Conservation (phyloP, 2,329 filamentous ascomycete species). For the Ophidiomyces ophidiicola region DNA sequence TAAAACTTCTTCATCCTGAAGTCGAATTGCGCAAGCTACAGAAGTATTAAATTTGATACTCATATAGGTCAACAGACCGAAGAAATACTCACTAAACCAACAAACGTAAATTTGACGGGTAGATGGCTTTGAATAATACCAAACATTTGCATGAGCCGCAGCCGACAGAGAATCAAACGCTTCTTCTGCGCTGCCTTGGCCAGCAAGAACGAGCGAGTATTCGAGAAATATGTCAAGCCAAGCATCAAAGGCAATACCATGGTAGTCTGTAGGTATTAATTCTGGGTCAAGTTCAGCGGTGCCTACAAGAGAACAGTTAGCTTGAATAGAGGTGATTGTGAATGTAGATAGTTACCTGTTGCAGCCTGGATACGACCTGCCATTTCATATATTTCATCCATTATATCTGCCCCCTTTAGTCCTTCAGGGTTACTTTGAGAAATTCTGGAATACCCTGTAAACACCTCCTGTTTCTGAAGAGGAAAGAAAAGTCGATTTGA, state of each 20-base stretch:
- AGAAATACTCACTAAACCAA: slow-evolving; percentile 51
- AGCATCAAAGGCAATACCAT: slow-evolving; percentile 65
- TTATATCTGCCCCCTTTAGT: slow-evolving; percentile 26
- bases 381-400: slow-evolving; percentile 35
- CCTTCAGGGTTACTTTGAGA: slow-evolving; percentile 28
- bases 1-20: slow-evolving; percentile 63
- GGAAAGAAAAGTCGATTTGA: slow-evolving; percentile 50
- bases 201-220: slow-evolving; percentile 66
- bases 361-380: slow-evolving; percentile 33
- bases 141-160: slow-evolving; percentile 69
- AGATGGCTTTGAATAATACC: slow-evolving; percentile 56
- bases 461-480: slow-evolving; percentile 39
- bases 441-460: slow-evolving; percentile 38
- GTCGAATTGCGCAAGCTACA: slow-evolving; percentile 65
- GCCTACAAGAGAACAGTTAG: slow-evolving; percentile 8
- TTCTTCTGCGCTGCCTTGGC: slow-evolving; percentile 52
- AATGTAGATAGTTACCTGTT: slow-evolving; percentile 28
- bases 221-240: slow-evolving; percentile 90
- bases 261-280: slow-evolving; percentile 46
- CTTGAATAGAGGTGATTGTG: not conserved
- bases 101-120: slow-evolving; percentile 63
- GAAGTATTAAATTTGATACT: slow-evolving; percentile 12
- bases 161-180: slow-evolving; percentile 71
- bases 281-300: slow-evolving; percentile 12
- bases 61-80: not conserved